Evolutionary conservation across 2,329 filamentous ascomycete species (phyloP).

Genomic region (Fusarium sp.): DNA sequence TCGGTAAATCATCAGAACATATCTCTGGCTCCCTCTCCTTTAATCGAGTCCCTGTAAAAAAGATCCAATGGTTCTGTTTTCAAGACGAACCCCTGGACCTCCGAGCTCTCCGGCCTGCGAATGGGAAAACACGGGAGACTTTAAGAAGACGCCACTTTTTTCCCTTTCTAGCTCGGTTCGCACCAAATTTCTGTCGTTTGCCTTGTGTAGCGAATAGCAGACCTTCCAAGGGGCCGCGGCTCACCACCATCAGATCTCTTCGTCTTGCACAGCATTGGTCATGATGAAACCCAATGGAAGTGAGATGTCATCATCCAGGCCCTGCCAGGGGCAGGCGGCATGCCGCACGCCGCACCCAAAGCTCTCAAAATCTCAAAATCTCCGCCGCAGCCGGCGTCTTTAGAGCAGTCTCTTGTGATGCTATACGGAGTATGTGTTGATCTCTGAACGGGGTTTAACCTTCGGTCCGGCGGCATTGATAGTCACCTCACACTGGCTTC

Average conservation of each 20-base stretch:
- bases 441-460: neutral
- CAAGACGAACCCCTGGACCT: slow-evolving; percentile 22
- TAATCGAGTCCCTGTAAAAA: slow-evolving; percentile 15
- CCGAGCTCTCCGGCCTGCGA: slow-evolving; percentile 46
- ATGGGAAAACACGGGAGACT: slow-evolving; percentile 42
- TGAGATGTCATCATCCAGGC: slow-evolving; percentile 39
- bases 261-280: slow-evolving; percentile 13
- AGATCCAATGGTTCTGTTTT: slow-evolving; percentile 16
- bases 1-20: slow-evolving; percentile 11
- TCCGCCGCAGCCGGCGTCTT: slow-evolving; percentile 24
- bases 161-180: slow-evolving; percentile 8
- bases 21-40: slow-evolving; percentile 16
- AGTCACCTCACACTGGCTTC: neutral
- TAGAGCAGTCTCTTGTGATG: neutral
- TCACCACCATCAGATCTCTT: slow-evolving; percentile 28
- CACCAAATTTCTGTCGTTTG: slow-evolving; percentile 16
- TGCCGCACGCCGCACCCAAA: slow-evolving; percentile 21
- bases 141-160: slow-evolving; percentile 25
- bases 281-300: slow-evolving; percentile 23
- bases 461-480: neutral
- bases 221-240: slow-evolving; percentile 4
- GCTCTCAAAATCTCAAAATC: slow-evolving; percentile 28
- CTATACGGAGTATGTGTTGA: neutral
- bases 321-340: too few species aligned
- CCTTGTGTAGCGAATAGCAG: slow-evolving; percentile 7